These are phyloP conservation scores for Carex cristatella DNA, from an alignment of 176 grass and related monocot genomes.

Conservation along the genomic window DNA sequence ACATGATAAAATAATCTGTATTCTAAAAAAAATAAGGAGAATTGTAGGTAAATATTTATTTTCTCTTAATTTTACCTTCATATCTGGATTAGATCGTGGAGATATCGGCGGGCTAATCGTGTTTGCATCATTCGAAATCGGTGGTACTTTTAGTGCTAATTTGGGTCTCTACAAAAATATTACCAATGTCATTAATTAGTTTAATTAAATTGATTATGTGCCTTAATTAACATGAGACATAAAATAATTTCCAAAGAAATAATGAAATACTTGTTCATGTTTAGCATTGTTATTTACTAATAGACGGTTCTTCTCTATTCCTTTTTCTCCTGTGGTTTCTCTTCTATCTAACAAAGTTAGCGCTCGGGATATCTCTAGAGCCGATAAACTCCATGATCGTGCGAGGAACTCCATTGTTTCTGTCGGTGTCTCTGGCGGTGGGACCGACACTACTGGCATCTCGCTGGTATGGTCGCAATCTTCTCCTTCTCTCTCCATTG, in stretches of 20 bases:
- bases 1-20: not conserved
- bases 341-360: conserved; percentile 57
- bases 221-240: not conserved
- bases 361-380: conserved; percentile 78
- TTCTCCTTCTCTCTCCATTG: not conserved
- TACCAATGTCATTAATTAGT: not conserved
- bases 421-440: conserved; percentile 74
- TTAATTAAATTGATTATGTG: not conserved
- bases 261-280: conserved; percentile 3
- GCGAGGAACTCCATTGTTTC: conserved; percentile 96
- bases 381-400: conserved; percentile 83
- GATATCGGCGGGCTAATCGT: conserved; percentile 53
- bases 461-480: conserved; percentile 30
- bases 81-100: conserved; percentile 51
- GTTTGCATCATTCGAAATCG: conserved; percentile 11
- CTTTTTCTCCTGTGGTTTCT: conserved; percentile 6
- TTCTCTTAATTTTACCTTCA: conserved; percentile 31
- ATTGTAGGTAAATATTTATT: not conserved
- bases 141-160: conserved; percentile 5
- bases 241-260: not conserved
- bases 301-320: conserved; percentile 11
- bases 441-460: conserved; percentile 38
- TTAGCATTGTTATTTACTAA: not conserved
- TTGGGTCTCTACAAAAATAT: conserved; percentile 24
- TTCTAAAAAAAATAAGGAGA: not conserved